Base-by-base conservation (phyloP, 108 stramenopile genomes). In the Skeletonema tropicum region DNA sequence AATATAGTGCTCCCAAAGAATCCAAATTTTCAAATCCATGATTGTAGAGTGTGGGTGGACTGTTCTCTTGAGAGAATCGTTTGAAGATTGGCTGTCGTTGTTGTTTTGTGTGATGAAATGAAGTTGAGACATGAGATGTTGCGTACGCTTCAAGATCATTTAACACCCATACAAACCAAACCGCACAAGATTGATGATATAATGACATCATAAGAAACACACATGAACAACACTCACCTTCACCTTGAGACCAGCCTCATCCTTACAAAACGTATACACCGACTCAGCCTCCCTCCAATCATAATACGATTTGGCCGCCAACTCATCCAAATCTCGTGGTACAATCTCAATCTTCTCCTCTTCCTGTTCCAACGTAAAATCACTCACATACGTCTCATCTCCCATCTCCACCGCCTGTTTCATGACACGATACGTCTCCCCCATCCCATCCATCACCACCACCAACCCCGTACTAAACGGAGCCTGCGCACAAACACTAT, bases 11-110 rank as follows among this genome's bases (percentile, higher is more conserved):
- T n/a, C 98, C 98, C 39, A 97, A 41, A 57, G 90, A 92, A 58
- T 98, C 95, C 95, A 98, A 97, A 76, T 97, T 96, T 68, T 96
- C 93, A 81, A 96, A 97, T 2, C 96, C 95, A 64, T 97, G 96
- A 68, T 96, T 96, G 86, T 92, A 90, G 10, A 91, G 77, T 64
- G 84, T 75, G 11, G 95, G 90, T 7, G 96, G 96, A 0, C 89
- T 83, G 10, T 87, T 83, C 79, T 96, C 96, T 48, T 86, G 76
- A 7, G 89, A 86, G 74, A 97, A 98, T 46, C 97, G 91, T 83
- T 98, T 98, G 83, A 94, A 97, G 42, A 98, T 61, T 1, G 94
- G 94, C 67, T 83, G 25, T 60, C 7, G 17, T 17, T 15, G n/a
- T 48, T 48, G 48, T 19, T 49, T 17, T 49, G n/a, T 35, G 48